Percentiles rank a stretch among this genome's conserved stretches.
These are phyloP conservation scores for Metschnikowia santaceciliae DNA, from an alignment of 805 yeast genomes.

Conservation along the genomic window DNA sequence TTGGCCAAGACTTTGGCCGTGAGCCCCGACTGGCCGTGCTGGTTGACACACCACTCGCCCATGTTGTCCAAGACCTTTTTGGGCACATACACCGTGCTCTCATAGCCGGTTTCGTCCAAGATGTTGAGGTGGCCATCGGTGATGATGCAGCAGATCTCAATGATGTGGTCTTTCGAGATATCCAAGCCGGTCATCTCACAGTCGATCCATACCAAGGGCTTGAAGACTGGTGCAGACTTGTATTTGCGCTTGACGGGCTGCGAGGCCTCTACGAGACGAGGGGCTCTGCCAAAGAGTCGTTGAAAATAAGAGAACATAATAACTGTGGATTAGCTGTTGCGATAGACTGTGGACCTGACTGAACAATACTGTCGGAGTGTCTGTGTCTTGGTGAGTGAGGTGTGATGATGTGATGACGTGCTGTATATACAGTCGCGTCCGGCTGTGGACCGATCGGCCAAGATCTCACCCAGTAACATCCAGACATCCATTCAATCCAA, in stretches of 20 bases:
- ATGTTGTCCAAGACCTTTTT: slow-evolving; percentile 59
- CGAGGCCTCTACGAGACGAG: slow-evolving; percentile 11
- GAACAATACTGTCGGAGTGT: no score
- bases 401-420: no score
- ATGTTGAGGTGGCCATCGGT: slow-evolving; percentile 79
- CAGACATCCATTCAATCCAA: no score
- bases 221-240: slow-evolving; percentile 13
- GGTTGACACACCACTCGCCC: slow-evolving; percentile 85
- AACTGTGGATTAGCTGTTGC: not conserved
- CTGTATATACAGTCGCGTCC: no score
- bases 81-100: slow-evolving; percentile 72
- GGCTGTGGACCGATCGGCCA: no score
- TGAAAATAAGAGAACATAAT: slow-evolving; percentile 13
- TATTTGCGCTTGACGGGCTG: slow-evolving; percentile 9
- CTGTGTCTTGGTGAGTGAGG: no score
- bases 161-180: slow-evolving; percentile 71
- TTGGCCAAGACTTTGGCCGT: slow-evolving; percentile 64
- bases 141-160: slow-evolving; percentile 86
- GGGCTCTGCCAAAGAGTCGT: slow-evolving; percentile 10
- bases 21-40: slow-evolving; percentile 75
- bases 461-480: no score
- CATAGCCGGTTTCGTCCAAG: slow-evolving; percentile 70
- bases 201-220: slow-evolving; percentile 85
- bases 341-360: not conserved
- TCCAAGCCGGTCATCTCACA: slow-evolving; percentile 98